Evolutionary conservation across 2,329 filamentous ascomycete genomes (phyloP), one percentile per base, ranked within the genome.

Genomic region (Aureobasidium sp.): DNA sequence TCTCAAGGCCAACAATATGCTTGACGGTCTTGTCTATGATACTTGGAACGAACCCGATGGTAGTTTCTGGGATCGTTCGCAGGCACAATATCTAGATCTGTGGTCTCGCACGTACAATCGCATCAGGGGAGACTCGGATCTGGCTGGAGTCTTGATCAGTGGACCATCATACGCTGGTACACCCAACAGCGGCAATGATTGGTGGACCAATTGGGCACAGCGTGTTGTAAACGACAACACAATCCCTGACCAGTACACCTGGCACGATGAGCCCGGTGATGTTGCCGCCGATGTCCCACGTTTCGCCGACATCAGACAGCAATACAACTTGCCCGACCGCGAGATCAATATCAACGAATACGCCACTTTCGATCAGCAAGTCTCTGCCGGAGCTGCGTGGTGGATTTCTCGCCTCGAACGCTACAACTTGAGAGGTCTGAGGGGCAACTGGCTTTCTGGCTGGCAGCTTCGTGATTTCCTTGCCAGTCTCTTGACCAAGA

Each of bases 1-100:
- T 59, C 73, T 82, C 15, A 77, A 75, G 29, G 73, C 71, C 3
- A 82, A 82, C 55, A 63, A 74, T 50, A 76, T 77, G 70, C 66
- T 76, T 5, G 69, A 73, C 0, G 78, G 76, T 0, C 68, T 87
- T 0, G 75, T 83, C 0, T 73, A 83, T 13, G 85, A 87, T 60
- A 80, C 86, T 42, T 87, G 85, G 85, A 87, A 87, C 65, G 85
- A 87, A 72, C 82, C 85, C 0, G 84, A 66, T 40, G 63, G 55
- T 4, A 27, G 4, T 15, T 48, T 48, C 11, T 48, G 45, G 45
- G 23, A 48, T 27, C 23, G 45, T 1, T 48, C 45, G 1, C 45
- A 48, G 25, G 45, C 45, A 15, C 45, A 48, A 13, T 48, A 48
- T 15, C 23, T 48, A 23, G 45, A 48, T 29, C 45, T 48, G 3